phyloP scores from a whole-genome alignment of 2,329 filamentous ascomycete species.

The Podosphaera leucotricha region DNA sequence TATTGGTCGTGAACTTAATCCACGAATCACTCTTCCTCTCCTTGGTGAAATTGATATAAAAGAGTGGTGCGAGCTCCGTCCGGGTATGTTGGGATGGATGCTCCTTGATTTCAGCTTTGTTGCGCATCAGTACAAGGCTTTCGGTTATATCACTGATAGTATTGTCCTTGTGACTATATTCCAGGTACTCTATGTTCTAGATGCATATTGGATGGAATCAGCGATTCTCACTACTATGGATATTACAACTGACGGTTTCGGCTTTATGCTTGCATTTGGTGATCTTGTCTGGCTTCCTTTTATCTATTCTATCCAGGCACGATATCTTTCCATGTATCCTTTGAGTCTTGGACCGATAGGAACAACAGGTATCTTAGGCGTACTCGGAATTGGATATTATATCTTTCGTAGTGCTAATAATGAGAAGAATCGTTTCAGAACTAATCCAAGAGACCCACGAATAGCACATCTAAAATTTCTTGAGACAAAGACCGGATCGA shows the following conservation, averaged over 20 bases:
- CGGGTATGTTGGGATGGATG: slow-evolving; percentile 74
- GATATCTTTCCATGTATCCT: slow-evolving; percentile 67
- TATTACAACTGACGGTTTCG: slow-evolving; percentile 78
- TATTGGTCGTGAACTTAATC: slow-evolving; percentile 88
- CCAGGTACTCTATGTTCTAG: slow-evolving; percentile 64
- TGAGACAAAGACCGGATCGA: slow-evolving; percentile 59
- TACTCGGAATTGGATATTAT: slow-evolving; percentile 54
- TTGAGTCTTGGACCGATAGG: slow-evolving; percentile 50
- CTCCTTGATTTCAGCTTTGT: slow-evolving; percentile 66
- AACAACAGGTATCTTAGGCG: slow-evolving; percentile 36
- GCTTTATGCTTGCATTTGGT: slow-evolving; percentile 83
- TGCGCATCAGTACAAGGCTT: slow-evolving; percentile 68
- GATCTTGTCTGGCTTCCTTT: slow-evolving; percentile 88
- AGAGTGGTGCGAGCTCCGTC: slow-evolving; percentile 71
- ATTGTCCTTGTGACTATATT: slow-evolving; percentile 58
- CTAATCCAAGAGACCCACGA: slow-evolving; percentile 55
- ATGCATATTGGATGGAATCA: slow-evolving; percentile 68
- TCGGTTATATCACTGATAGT: slow-evolving; percentile 64
- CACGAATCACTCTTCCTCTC: slow-evolving; percentile 53
- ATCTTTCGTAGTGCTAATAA: slow-evolving; percentile 89
- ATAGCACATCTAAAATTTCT: slow-evolving; percentile 69
- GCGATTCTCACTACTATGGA: slow-evolving; percentile 87
- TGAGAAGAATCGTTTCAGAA: slow-evolving; percentile 88
- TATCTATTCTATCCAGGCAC: slow-evolving; percentile 60
- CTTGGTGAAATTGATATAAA: slow-evolving; percentile 81